These are phyloP conservation scores for Saturnispora sanitii DNA, from an alignment of 805 yeast species.

Conservation along the genomic window DNA sequence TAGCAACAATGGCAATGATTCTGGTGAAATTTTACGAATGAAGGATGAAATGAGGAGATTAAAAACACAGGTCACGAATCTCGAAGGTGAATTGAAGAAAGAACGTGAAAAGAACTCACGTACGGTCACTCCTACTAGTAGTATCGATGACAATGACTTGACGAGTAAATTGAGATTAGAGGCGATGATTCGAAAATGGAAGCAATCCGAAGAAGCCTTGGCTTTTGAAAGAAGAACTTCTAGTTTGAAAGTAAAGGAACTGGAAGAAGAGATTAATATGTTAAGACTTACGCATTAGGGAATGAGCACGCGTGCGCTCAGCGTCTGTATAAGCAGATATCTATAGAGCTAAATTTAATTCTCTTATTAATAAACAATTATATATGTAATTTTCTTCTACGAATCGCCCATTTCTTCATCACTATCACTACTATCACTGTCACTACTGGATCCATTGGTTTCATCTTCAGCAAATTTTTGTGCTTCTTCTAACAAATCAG, in stretches of 20 bases:
- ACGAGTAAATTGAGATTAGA: slow-evolving; percentile 37
- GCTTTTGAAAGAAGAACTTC: slow-evolving; percentile 52
- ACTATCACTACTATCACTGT: slow-evolving; percentile 14
- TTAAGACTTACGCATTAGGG: slow-evolving; percentile 18
- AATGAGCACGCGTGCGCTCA: too few relatives aligned
- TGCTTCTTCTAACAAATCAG: slow-evolving; percentile 73
- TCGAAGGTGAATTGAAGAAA: slow-evolving; percentile 2
- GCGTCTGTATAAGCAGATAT: too few relatives aligned
- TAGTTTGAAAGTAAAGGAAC: slow-evolving; percentile 36
- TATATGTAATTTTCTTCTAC: too few relatives aligned
- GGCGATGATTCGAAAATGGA: slow-evolving; percentile 56
- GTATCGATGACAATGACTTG: not conserved
- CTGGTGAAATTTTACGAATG: slow-evolving; percentile 1
- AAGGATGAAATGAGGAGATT: slow-evolving; percentile 1
- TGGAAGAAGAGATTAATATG: slow-evolving; percentile 45
- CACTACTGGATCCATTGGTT: slow-evolving; percentile 46
- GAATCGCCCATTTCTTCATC: slow-evolving; percentile 27
- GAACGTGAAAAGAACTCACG: not conserved
- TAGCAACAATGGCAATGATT: not conserved
- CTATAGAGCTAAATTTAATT: not conserved
- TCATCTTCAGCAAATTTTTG: slow-evolving; percentile 74
- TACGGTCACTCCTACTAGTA: too few relatives aligned
- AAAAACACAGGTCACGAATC: not conserved
- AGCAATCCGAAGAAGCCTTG: slow-evolving; percentile 61
- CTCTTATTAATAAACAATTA: not conserved